Percentiles rank a stretch among this genome's conserved stretches.
These are phyloP conservation scores for Teunomyces barrocoloradensis DNA, from an alignment of 805 yeast species.

Conservation along the genomic window DNA sequence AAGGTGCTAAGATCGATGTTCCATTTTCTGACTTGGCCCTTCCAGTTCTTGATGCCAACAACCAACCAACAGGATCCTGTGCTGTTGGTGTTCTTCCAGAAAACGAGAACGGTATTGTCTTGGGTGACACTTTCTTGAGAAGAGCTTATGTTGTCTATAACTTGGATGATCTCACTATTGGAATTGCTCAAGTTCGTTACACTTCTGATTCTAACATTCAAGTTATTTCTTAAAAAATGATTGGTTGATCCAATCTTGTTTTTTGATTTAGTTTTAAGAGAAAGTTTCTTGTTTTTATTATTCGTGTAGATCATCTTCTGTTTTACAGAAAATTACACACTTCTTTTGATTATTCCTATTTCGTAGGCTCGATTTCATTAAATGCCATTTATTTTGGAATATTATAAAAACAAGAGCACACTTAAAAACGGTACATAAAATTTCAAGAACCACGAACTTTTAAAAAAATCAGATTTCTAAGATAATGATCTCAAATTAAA, in stretches of 20 bases:
- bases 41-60: neutral
- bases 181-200: constrained; percentile 46
- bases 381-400: too few relatives aligned
- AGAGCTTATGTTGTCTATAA: constrained; percentile 56
- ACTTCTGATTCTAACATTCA: constrained; percentile 13
- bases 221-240: constrained; percentile 1
- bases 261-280: neutral
- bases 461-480: too few relatives aligned
- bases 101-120: constrained; percentile 10
- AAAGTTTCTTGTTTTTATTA: neutral
- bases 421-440: too few relatives aligned
- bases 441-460: too few relatives aligned
- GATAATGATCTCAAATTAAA: too few relatives aligned
- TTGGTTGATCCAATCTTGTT: neutral
- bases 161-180: constrained; percentile 42
- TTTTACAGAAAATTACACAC: too few relatives aligned
- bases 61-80: neutral
- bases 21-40: constrained; percentile 7
- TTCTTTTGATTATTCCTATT: too few relatives aligned
- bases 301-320: too few relatives aligned
- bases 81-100: neutral
- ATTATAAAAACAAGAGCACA: too few relatives aligned
- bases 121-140: constrained; percentile 56
- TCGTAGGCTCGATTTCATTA: too few relatives aligned
- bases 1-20: constrained; percentile 6